These are phyloP conservation scores for Cyphellophora europaea DNA, from an alignment of 2,329 filamentous ascomycete genomes.

Conservation along the genomic window DNA sequence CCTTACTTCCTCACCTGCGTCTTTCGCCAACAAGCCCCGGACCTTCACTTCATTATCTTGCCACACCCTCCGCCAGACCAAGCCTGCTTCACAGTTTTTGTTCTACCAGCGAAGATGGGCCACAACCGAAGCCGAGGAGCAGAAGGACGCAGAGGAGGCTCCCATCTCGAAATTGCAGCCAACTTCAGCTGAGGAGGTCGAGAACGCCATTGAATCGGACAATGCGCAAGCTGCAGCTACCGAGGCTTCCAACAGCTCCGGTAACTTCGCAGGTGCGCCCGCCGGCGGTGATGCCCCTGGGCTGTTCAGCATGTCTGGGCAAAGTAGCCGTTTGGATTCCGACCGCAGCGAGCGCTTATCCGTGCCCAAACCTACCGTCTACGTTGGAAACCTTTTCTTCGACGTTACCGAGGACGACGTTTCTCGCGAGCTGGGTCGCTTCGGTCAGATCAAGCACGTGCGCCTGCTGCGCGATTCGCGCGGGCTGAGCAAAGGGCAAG, in stretches of 20 bases:
- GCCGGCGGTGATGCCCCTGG: slow-evolving; percentile 10
- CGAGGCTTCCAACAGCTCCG: slow-evolving; percentile 12
- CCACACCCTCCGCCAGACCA: slow-evolving; percentile 25
- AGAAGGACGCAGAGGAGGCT: slow-evolving; percentile 20
- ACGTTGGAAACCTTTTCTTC: slow-evolving; percentile 61
- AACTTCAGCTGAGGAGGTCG: slow-evolving; percentile 11
- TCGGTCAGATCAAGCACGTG: slow-evolving; percentile 45
- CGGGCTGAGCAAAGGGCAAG: slow-evolving; percentile 61
- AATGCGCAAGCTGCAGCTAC: slow-evolving; percentile 14
- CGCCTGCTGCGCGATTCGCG: slow-evolving; percentile 51
- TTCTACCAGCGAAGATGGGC: slow-evolving; percentile 38
- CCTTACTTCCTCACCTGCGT: slow-evolving; percentile 36
- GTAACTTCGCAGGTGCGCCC: slow-evolving; percentile 14
- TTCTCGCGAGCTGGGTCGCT: slow-evolving; percentile 48
- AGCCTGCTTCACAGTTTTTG: slow-evolving; percentile 28
- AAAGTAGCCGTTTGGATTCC: not conserved
- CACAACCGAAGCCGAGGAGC: slow-evolving; percentile 31
- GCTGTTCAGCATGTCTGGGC: not conserved
- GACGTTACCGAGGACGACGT: slow-evolving; percentile 56
- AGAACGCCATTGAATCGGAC: slow-evolving; percentile 20
- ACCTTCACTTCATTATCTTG: slow-evolving; percentile 29
- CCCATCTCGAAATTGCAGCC: slow-evolving; percentile 17
- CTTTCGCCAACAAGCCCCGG: slow-evolving; percentile 32
- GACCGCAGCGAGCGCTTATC: slow-evolving; percentile 4
- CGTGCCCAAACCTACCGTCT: slow-evolving; percentile 42